Base-by-base conservation (phyloP, 805 yeast genomes). In the Cyberlindnera maritima region DNA sequence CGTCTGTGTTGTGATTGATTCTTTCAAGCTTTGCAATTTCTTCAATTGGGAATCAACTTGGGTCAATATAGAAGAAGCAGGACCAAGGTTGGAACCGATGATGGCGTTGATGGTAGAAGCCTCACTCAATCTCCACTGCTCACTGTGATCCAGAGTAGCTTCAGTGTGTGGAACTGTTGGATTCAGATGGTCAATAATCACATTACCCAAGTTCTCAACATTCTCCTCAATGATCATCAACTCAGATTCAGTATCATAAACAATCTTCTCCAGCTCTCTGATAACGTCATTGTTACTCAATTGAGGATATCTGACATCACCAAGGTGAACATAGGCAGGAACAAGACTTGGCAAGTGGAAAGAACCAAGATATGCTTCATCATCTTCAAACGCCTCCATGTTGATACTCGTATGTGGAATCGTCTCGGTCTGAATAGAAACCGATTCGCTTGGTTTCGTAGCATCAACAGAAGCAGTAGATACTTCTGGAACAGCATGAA, bases 41-140 rank as follows among this genome's bases (percentile, higher is more conserved):
- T 40, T 44, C 36, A 56, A 19, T 2, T 41, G 33, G 2, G 29
- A 15, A 20, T 47, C 48, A 12, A 46, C 19, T 0, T 11, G 2
- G 4, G 29, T 10, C 13, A 28, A 25, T 14, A 11, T n/a, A 2
- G 41, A 9, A 6, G 51, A 17, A 3, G 44, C 45, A 11, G 37
- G 31, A 3, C 18, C 18, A 6, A 34, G 15, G 15, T 42, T 38
- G 2, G 25, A 21, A 3, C 42, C 11, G 11, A 57, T 15, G 10
- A 59, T 45, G 0, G 39, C 39, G 5, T 25, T 26, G 7, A 67
- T 36, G 4, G 41, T 43, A 0, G 26, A 15, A 7, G 57, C 53
- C 44, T 70, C 74, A 13, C 61, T 43, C 18, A 71, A 45, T 55
- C 73, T 67, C 76, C 76, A 71, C 10, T 69, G 64, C 36, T 65